Evolutionary conservation across 768 basidiomycete species (phyloP).

Genomic region (Tylopilus sp.): DNA sequence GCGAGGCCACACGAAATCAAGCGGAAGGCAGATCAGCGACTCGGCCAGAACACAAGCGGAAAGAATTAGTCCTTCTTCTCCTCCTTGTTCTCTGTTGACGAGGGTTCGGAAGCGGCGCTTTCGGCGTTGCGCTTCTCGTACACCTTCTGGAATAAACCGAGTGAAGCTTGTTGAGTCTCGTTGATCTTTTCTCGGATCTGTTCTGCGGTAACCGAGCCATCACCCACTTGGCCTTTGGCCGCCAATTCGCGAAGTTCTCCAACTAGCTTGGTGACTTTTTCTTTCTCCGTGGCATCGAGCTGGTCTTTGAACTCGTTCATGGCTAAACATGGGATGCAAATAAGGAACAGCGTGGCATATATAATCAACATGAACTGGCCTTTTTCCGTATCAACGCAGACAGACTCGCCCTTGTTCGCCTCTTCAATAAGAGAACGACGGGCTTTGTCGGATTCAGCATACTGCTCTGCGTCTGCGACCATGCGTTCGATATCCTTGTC

Average conservation of each 20-base stretch:
- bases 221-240: slow-evolving; percentile 84
- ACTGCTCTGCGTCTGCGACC: slow-evolving; percentile 92
- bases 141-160: slow-evolving; percentile 97
- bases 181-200: slow-evolving; percentile 88
- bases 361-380: slow-evolving; percentile 40
- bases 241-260: slow-evolving; percentile 86
- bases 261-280: slow-evolving; percentile 88
- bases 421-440: slow-evolving; percentile 90
- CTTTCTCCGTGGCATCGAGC: slow-evolving; percentile 87
- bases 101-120: slow-evolving; percentile 41
- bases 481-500: slow-evolving; percentile 98
- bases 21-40: slow-evolving; percentile 2
- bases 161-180: slow-evolving; percentile 91
- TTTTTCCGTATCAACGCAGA: slow-evolving; percentile 94
- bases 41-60: not conserved
- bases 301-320: slow-evolving; percentile 99
- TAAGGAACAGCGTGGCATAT: not conserved
- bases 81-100: slow-evolving; percentile 41
- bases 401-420: slow-evolving; percentile 93
- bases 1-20: slow-evolving; percentile 15
- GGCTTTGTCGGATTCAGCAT: slow-evolving; percentile 88
- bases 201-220: slow-evolving; percentile 78
- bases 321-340: slow-evolving; percentile 41
- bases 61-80: slow-evolving; percentile 81
- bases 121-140: slow-evolving; percentile 91